These are phyloP conservation scores for Pezicula radicicola DNA, from an alignment of 2,329 filamentous ascomycete genomes.

Conservation along the genomic window DNA sequence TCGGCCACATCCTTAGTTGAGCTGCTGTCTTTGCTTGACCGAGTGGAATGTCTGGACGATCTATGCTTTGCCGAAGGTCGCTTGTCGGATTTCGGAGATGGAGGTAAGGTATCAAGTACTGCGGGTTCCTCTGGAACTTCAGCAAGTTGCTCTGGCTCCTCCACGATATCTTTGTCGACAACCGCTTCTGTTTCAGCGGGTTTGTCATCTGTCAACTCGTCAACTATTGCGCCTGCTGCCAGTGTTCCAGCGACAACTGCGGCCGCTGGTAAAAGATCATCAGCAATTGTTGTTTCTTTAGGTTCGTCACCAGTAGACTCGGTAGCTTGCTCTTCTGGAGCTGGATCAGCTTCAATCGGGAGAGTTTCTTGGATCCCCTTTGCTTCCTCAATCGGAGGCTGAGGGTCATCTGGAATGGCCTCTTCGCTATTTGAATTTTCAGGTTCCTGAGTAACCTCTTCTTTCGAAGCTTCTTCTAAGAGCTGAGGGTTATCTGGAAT, in stretches of 20 bases:
- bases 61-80: slow-evolving; percentile 1
- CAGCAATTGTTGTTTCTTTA: slow-evolving; percentile 1
- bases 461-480: too few species aligned
- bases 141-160: not conserved
- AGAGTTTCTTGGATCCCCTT: too few species aligned
- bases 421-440: too few species aligned
- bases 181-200: not conserved
- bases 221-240: not conserved
- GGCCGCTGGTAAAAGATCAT: not conserved
- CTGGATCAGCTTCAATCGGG: too few species aligned
- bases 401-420: too few species aligned
- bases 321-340: too few species aligned
- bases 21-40: slow-evolving; percentile 1
- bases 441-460: too few species aligned
- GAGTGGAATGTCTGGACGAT: slow-evolving; percentile 2
- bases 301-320: not conserved
- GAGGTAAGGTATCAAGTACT: not conserved
- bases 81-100: slow-evolving; percentile 3
- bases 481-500: too few species aligned
- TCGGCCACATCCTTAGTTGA: not conserved
- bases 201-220: not conserved
- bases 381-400: too few species aligned
- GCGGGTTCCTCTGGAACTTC: not conserved
- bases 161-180: slow-evolving; percentile 1
- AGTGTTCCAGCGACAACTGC: not conserved